Evolutionary conservation across 495 filamentous ascomycete genomes (phyloP).

Genomic region (Oidiodendron maius): DNA sequence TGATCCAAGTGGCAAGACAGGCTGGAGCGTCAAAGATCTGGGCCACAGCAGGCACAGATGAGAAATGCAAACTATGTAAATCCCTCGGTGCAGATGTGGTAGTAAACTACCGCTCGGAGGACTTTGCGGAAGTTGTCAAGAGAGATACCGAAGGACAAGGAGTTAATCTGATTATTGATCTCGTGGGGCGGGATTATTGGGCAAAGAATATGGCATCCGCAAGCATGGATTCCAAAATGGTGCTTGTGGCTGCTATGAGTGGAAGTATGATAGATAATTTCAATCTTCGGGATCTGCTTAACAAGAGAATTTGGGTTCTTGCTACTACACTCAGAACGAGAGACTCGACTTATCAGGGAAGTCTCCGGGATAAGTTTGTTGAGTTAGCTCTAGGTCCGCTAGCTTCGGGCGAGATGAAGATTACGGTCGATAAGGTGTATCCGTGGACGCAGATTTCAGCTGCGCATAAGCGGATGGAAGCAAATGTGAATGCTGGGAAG

Average conservation of each 20-base stretch:
- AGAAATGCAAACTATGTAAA: slow-evolving; percentile 72
- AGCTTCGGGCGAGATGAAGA: slow-evolving; percentile 47
- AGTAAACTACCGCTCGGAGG: slow-evolving; percentile 40
- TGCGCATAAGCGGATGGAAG: slow-evolving; percentile 78
- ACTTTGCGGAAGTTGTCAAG: slow-evolving; percentile 36
- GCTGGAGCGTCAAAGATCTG: slow-evolving; percentile 62
- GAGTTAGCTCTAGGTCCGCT: slow-evolving; percentile 61
- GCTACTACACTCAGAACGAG: slow-evolving; percentile 80
- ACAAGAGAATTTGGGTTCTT: slow-evolving; percentile 64
- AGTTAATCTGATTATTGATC: slow-evolving; percentile 73
- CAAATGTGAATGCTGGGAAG: slow-evolving; percentile 78
- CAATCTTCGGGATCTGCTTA: slow-evolving; percentile 61
- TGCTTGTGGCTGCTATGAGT: slow-evolving; percentile 64
- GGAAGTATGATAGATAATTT: slow-evolving; percentile 57
- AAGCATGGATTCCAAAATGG: slow-evolving; percentile 68
- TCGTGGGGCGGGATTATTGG: slow-evolving; percentile 72
- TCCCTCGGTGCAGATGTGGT: slow-evolving; percentile 63
- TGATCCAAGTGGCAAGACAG: slow-evolving; percentile 69
- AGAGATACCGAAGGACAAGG: slow-evolving; percentile 42
- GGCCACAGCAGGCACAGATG: slow-evolving; percentile 69
- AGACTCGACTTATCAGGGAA: slow-evolving; percentile 71
- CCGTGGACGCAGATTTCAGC: slow-evolving; percentile 69
- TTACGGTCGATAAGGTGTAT: slow-evolving; percentile 77
- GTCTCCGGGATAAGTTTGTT: slow-evolving; percentile 63
- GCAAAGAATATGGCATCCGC: slow-evolving; percentile 68